phyloP scores from a whole-genome alignment of 306 rosid genomes.

The Cicer yamashitae region DNA sequence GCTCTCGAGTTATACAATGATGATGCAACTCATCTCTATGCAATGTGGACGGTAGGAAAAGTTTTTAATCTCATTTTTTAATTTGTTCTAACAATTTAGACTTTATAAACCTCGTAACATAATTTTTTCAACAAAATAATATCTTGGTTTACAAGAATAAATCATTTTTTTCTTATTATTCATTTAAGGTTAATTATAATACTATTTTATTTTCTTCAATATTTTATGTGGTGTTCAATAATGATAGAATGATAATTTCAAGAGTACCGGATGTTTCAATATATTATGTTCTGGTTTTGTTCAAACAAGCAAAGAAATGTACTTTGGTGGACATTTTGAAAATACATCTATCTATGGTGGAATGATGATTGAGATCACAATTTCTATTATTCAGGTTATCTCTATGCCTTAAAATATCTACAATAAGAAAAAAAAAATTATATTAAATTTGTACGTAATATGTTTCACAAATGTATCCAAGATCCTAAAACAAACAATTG shows the following conservation, averaged over 20 bases:
- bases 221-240: not conserved
- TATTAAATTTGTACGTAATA: too few relatives aligned
- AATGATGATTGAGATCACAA: not conserved
- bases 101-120: too few relatives aligned
- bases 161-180: too few relatives aligned
- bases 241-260: slow-evolving; percentile 1
- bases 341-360: not conserved
- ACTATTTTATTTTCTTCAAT: not conserved
- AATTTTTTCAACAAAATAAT: too few relatives aligned
- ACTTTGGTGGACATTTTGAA: not conserved
- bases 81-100: too few relatives aligned
- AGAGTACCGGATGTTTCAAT: not conserved
- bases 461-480: not conserved
- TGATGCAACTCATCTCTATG: too few relatives aligned
- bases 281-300: not conserved
- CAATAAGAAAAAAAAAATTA: too few relatives aligned
- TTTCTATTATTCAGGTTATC: not conserved
- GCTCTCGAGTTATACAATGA: too few relatives aligned
- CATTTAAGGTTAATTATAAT: too few relatives aligned
- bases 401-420: too few relatives aligned
- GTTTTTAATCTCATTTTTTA: too few relatives aligned
- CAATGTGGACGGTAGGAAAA: too few relatives aligned
- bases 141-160: not conserved
- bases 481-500: not conserved
- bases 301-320: not conserved